These are phyloP conservation scores for Cutaneotrichosporon cutaneum DNA, from an alignment of 1,284 basidiomycete species.

Conservation along the genomic window DNA sequence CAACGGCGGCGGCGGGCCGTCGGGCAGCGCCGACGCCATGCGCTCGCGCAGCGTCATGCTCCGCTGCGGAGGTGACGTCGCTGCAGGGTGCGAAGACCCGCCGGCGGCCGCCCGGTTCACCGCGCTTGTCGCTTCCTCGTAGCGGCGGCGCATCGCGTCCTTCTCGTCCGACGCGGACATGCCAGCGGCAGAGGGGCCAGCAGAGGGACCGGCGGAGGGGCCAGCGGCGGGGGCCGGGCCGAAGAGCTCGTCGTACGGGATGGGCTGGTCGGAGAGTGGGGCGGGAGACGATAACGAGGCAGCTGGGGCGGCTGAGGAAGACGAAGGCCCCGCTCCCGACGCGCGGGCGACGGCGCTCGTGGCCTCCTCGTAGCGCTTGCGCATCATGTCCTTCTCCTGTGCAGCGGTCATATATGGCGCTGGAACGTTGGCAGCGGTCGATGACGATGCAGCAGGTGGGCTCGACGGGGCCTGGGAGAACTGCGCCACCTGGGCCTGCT, in stretches of 20 bases:
- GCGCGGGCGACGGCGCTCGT: conserved; percentile 52
- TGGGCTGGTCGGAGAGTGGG: not conserved
- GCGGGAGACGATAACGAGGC: too few species aligned
- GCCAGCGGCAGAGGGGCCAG: not conserved
- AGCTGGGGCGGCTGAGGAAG: too few species aligned
- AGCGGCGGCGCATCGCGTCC: conserved; percentile 28
- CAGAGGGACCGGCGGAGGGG: too few species aligned
- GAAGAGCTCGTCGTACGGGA: too few species aligned
- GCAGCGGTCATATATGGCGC: conserved; percentile 20
- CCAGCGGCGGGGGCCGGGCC: too few species aligned
- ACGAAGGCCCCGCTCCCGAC: not conserved
- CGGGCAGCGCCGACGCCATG: conserved; percentile 14
- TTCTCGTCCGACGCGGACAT: conserved; percentile 38
- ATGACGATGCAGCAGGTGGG: not conserved
- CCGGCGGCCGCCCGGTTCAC: too few species aligned
- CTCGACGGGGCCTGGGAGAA: not conserved
- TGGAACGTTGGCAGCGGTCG: not conserved
- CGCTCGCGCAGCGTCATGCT: not conserved
- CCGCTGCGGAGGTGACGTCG: not conserved
- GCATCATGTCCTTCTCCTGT: conserved; percentile 30
- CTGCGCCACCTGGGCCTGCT: not conserved
- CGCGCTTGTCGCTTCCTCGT: not conserved
- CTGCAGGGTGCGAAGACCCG: too few species aligned
- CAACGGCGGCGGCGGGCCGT: conserved; percentile 44
- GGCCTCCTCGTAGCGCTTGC: conserved; percentile 44